Evolutionary conservation across 371 early-diverging fungal species (phyloP).

Genomic region (Ecytonucleospora hepatopenaei): DNA sequence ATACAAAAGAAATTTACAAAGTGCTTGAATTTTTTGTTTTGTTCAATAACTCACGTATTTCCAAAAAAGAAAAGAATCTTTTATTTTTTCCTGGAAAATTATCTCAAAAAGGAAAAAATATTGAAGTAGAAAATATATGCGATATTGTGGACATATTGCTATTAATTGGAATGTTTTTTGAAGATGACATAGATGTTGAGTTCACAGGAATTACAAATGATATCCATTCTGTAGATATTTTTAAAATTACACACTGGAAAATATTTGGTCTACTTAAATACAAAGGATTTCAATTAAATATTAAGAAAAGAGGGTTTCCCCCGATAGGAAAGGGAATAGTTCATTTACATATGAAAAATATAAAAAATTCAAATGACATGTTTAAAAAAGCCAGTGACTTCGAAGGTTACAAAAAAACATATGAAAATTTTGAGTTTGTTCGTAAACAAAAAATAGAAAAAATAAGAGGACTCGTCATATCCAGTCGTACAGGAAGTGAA

Average conservation of each 20-base stretch:
- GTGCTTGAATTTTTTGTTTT: no score
- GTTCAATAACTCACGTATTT: not conserved
- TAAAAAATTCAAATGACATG: conserved; percentile 60
- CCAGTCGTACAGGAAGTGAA: conserved; percentile 74
- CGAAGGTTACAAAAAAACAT: not conserved
- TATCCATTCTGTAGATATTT: conserved; percentile 58
- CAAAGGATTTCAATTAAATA: conserved; percentile 53
- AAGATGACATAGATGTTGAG: conserved; percentile 65
- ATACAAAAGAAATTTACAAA: no score
- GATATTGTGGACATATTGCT: conserved; percentile 38
- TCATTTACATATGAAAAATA: conserved; percentile 66
- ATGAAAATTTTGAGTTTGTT: conserved; percentile 64
- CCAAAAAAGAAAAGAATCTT: not conserved
- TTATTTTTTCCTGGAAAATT: not conserved
- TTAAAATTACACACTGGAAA: conserved; percentile 22
- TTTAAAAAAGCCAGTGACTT: not conserved
- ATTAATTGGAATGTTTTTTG: conserved; percentile 76
- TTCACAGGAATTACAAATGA: conserved; percentile 79
- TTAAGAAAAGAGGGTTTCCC: conserved; percentile 75
- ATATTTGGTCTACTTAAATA: conserved; percentile 20
- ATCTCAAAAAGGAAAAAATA: not conserved
- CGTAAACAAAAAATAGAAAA: conserved; percentile 69
- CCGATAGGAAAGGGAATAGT: conserved; percentile 84
- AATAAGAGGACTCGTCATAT: conserved; percentile 80
- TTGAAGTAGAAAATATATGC: not conserved